Percentiles rank a stretch among this genome's conserved stretches.
Evolutionary conservation across 2,329 filamentous ascomycete species (phyloP).

Genomic region (Fusarium sp.): DNA sequence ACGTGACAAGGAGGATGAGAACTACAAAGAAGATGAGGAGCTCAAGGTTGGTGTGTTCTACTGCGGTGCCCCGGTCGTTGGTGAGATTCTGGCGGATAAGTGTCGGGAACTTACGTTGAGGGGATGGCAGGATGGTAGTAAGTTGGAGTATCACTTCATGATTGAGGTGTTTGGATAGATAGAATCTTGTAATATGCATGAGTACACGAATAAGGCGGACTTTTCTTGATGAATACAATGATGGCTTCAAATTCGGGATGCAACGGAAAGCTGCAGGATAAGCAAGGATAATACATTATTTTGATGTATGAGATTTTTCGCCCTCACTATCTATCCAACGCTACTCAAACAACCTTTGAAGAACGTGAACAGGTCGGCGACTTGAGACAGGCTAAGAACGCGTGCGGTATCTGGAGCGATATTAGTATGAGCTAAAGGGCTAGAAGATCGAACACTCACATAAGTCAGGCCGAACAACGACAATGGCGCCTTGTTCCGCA

Average conservation of each 20-base stretch:
- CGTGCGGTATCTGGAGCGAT: neutral
- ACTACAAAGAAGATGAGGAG: constrained; percentile 43
- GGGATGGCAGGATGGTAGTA: constrained; percentile 60
- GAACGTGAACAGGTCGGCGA: neutral
- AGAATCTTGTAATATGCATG: neutral
- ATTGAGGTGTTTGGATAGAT: constrained; percentile 64
- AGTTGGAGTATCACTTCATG: constrained; percentile 66
- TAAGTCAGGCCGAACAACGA: constrained; percentile 31
- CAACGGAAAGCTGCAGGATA: accelerated
- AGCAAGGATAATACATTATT: no score
- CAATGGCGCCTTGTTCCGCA: constrained; percentile 4
- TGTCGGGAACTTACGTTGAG: constrained; percentile 61
- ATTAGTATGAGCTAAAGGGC: neutral
- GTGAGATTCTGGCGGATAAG: constrained; percentile 64
- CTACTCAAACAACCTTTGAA: constrained; percentile 4
- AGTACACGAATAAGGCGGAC: neutral
- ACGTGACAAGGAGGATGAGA: neutral
- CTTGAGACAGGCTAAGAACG: neutral
- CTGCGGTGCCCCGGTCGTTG: constrained; percentile 65
- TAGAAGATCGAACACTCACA: constrained; percentile 3
- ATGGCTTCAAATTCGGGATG: neutral
- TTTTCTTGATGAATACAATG: accelerated
- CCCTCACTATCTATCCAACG: neutral
- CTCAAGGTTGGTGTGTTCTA: constrained; percentile 66
- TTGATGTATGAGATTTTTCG: neutral